Conservation (phyloP, 345 rosid genomes). For the Aquilaria malaccensis region DNA sequence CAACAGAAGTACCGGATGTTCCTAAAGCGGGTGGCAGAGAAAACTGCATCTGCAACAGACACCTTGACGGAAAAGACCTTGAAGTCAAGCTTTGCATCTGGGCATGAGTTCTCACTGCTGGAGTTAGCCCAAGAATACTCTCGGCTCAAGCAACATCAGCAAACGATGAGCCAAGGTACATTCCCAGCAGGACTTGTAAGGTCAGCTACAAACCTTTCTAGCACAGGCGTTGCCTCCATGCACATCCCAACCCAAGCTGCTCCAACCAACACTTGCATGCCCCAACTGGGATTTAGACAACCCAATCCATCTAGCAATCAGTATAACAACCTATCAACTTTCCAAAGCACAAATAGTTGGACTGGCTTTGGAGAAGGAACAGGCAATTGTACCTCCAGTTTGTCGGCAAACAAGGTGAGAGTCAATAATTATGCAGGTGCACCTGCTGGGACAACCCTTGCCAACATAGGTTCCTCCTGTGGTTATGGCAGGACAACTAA, state of each 20-base stretch:
- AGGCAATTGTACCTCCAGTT: background rate
- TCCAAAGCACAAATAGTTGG: conserved; percentile 1
- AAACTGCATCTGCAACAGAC: conserved; percentile 9
- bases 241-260: conserved; percentile 1
- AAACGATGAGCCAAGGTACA: background rate
- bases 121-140: conserved; percentile 15
- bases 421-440: background rate
- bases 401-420: background rate
- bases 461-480: background rate
- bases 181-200: conserved; percentile 11
- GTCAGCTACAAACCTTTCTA: background rate
- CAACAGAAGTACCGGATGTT: conserved; percentile 65
- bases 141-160: background rate
- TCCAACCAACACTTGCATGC: conserved; percentile 9
- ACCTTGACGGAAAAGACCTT: conserved; percentile 10
- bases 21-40: conserved; percentile 38
- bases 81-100: conserved; percentile 25
- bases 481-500: background rate
- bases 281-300: conserved; percentile 9
- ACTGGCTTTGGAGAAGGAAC: background rate
- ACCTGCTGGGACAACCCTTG: background rate
- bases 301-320: conserved; percentile 5
- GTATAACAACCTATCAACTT: background rate
- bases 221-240: background rate
- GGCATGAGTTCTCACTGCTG: conserved; percentile 17